These are phyloP conservation scores for Calonectria fujianensis DNA, from an alignment of 2,329 filamentous ascomycete species.

Conservation along the genomic window DNA sequence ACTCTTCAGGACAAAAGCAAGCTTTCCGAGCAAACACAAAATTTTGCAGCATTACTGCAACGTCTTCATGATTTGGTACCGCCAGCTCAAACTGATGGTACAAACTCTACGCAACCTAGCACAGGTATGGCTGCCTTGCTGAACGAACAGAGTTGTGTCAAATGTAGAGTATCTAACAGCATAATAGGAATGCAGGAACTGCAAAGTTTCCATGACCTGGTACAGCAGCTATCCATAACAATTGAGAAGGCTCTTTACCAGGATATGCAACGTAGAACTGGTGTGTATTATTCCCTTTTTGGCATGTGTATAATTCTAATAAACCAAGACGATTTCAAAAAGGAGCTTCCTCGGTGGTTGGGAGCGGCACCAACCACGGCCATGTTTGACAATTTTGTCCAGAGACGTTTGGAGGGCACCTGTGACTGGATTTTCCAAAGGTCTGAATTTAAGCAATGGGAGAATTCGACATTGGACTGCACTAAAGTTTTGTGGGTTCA, in stretches of 20 bases:
- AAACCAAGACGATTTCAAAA: constrained; percentile 23
- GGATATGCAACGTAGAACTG: not conserved
- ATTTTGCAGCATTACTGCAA: not conserved
- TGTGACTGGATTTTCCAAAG: constrained; percentile 55
- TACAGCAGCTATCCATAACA: constrained; percentile 11
- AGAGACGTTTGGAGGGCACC: constrained; percentile 48
- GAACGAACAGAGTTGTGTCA: fast-evolving
- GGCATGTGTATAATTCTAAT: not conserved
- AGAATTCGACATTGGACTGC: constrained; percentile 19
- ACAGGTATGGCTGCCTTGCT: not conserved
- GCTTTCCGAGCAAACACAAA: not conserved
- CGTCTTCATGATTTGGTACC: not conserved
- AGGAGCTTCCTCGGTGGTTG: constrained; percentile 46
- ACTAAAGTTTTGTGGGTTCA: constrained; percentile 58
- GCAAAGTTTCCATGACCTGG: not conserved
- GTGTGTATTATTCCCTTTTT: not conserved
- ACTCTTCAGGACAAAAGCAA: not conserved
- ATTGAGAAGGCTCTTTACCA: not conserved
- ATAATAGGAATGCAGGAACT: not conserved
- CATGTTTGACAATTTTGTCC: constrained; percentile 47
- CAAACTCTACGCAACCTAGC: not conserved
- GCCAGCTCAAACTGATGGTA: not conserved
- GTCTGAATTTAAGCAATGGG: constrained; percentile 46
- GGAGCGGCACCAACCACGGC: constrained; percentile 35
- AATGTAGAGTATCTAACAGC: not conserved